A percentile compares a stretch with the other conserved stretches of the same genome.
phyloP scores from a whole-genome alignment of 768 basidiomycete species.

The Phanerodontia chrysosporium region DNA sequence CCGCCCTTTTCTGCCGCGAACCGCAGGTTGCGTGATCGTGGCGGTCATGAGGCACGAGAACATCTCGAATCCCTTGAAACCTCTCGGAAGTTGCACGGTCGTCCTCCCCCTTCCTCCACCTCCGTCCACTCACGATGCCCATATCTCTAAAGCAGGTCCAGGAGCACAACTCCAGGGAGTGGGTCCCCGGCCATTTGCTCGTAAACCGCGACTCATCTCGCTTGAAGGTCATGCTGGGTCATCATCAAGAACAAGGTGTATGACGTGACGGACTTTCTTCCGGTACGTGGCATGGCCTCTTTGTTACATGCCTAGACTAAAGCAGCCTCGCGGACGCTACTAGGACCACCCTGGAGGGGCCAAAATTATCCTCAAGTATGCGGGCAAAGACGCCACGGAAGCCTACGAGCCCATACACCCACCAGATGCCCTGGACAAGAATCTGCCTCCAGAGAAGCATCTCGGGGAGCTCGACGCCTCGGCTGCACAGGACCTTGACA shows the following conservation, averaged over 20 bases:
- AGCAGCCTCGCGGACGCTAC: not conserved
- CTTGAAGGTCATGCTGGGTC: conserved; percentile 76
- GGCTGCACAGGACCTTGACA: conserved; percentile 35
- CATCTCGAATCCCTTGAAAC: not conserved
- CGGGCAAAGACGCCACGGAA: conserved; percentile 78
- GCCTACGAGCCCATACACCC: conserved; percentile 84
- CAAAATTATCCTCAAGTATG: conserved; percentile 78
- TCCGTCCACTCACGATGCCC: conserved; percentile 15
- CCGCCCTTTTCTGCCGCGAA: no score
- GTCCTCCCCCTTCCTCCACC: not conserved
- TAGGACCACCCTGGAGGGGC: conserved; percentile 81
- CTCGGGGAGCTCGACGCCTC: conserved; percentile 58
- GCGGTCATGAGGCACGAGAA: conserved; percentile 1
- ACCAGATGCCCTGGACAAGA: conserved; percentile 70
- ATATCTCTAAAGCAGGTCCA: conserved; percentile 54
- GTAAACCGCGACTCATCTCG: not conserved
- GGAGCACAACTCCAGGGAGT: conserved; percentile 53
- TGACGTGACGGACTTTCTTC: conserved; percentile 78
- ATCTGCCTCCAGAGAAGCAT: conserved; percentile 66
- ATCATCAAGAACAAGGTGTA: conserved; percentile 79
- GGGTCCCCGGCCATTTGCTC: not conserved
- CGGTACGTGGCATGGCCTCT: conserved; percentile 33
- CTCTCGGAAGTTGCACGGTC: not conserved
- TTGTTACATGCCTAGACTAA: not conserved
- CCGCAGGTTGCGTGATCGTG: not conserved